Evolutionary conservation across 2,329 filamentous ascomycete genomes (phyloP).

Genomic region (Cercospora citrullina): DNA sequence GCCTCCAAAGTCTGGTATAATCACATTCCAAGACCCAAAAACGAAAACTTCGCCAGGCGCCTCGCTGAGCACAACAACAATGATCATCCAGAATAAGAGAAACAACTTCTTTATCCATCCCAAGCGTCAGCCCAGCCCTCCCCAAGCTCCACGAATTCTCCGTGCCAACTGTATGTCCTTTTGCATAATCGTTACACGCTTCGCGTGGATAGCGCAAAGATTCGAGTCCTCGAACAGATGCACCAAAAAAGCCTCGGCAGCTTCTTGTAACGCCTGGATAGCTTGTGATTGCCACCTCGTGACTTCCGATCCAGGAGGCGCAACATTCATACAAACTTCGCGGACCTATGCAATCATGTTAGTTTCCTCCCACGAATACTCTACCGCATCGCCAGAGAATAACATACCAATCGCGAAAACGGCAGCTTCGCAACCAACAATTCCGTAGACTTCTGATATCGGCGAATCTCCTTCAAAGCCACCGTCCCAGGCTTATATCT

Average conservation of each 20-base stretch:
- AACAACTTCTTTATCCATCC: neutral
- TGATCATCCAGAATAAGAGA: neutral
- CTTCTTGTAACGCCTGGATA: conserved; percentile 96
- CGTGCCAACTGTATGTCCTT: conserved; percentile 98
- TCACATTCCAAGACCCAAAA: conserved; percentile 10
- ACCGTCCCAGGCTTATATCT: conserved; percentile 68
- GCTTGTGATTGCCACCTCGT: conserved; percentile 98
- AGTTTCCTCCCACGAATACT: conserved; percentile 1
- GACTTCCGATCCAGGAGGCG: conserved; percentile 63
- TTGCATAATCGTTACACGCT: conserved; percentile 96
- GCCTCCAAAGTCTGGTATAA: conserved; percentile 18
- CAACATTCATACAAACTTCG: conserved; percentile 96
- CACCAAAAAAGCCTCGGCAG: conserved; percentile 97
- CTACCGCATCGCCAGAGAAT: neutral
- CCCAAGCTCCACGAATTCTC: conserved; percentile 78
- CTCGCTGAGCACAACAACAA: conserved; percentile 27
- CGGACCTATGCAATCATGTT: conserved; percentile 55
- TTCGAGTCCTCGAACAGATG: conserved; percentile 99
- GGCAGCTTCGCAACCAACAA: conserved; percentile 95
- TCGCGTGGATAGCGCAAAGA: conserved; percentile 97
- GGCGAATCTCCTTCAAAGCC: conserved; percentile 96
- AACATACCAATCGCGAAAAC: conserved; percentile 83
- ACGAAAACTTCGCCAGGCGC: conserved; percentile 29
- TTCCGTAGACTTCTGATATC: conserved; percentile 97
- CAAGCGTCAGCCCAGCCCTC: conserved; percentile 31